Percentiles rank a stretch among this genome's conserved stretches.
Evolutionary conservation across 768 basidiomycete species (phyloP).

Genomic region (Podaxis carcinomalis): DNA sequence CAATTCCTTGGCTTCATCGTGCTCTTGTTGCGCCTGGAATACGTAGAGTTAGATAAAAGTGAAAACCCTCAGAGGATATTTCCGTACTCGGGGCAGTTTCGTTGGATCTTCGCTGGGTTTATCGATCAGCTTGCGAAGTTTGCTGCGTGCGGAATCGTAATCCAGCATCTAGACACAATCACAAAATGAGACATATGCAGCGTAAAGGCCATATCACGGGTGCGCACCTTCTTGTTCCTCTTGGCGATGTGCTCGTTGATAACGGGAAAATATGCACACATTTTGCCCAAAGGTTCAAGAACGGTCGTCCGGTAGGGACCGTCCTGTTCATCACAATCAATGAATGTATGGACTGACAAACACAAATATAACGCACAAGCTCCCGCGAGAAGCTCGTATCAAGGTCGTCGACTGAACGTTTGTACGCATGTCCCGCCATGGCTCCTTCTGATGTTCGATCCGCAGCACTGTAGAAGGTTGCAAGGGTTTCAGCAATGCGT

Average conservation of each 20-base stretch:
- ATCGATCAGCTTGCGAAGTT: constrained; percentile 81
- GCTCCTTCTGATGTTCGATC: constrained; percentile 87
- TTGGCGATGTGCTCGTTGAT: constrained; percentile 93
- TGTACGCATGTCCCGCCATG: constrained; percentile 97
- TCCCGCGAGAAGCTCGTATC: constrained; percentile 82
- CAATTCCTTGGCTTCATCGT: constrained; percentile 91
- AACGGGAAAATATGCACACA: constrained; percentile 92
- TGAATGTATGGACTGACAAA: constrained; percentile 3
- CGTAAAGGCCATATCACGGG: background rate
- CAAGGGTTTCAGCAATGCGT: constrained; percentile 89
- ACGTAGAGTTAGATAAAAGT: background rate
- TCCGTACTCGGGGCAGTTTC: constrained; percentile 75
- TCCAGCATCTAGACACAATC: constrained; percentile 68
- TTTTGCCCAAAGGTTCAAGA: constrained; percentile 93
- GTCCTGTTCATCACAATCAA: constrained; percentile 51
- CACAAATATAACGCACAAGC: constrained; percentile 53
- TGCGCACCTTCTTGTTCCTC: constrained; percentile 87
- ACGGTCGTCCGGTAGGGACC: constrained; percentile 92
- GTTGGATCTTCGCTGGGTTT: constrained; percentile 93
- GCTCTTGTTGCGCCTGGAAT: constrained; percentile 84
- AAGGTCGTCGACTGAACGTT: constrained; percentile 89
- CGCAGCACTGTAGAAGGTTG: constrained; percentile 85
- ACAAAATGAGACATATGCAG: background rate
- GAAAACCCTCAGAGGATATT: background rate
- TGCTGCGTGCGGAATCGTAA: constrained; percentile 90